A percentile compares a stretch with the other conserved stretches of the same genome.
phyloP scores from a whole-genome alignment of 1,139 yeast genomes.

The Pichia sp. region DNA sequence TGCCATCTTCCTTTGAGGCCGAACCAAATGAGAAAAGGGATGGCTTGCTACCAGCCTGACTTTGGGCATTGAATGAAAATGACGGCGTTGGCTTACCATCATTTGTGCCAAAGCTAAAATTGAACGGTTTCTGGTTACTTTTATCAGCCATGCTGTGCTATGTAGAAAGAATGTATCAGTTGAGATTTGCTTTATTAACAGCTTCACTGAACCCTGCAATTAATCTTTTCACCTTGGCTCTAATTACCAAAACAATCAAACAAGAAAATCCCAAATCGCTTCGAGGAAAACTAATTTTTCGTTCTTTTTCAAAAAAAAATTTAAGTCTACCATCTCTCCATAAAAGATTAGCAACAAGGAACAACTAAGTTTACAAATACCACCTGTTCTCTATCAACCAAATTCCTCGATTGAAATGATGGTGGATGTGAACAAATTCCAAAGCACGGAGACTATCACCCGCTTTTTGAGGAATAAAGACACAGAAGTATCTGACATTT shows the following conservation, averaged over 20 bases:
- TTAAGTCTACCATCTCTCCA: background rate
- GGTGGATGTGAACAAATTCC: background rate
- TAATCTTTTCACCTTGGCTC: too few relatives aligned
- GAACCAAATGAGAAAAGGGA: background rate
- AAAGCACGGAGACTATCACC: conserved; percentile 35
- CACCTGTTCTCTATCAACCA: too few relatives aligned
- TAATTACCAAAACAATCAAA: background rate
- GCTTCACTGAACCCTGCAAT: too few relatives aligned
- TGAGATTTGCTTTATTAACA: too few relatives aligned
- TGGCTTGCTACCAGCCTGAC: background rate
- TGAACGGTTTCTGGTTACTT: background rate
- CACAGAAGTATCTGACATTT: conserved; percentile 42
- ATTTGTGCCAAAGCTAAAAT: background rate
- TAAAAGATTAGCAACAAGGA: background rate
- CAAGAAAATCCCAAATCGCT: background rate
- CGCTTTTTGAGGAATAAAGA: conserved; percentile 57
- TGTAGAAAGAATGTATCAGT: background rate
- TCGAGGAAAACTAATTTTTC: background rate
- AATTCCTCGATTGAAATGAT: too few relatives aligned
- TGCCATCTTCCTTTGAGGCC: background rate
- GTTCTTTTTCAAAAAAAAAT: background rate
- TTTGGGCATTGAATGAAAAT: background rate
- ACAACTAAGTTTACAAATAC: too few relatives aligned
- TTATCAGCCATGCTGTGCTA: background rate
- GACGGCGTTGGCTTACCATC: background rate